phyloP scores from a whole-genome alignment of 805 yeast genomes.

The Barnettozyma siamensis region DNA sequence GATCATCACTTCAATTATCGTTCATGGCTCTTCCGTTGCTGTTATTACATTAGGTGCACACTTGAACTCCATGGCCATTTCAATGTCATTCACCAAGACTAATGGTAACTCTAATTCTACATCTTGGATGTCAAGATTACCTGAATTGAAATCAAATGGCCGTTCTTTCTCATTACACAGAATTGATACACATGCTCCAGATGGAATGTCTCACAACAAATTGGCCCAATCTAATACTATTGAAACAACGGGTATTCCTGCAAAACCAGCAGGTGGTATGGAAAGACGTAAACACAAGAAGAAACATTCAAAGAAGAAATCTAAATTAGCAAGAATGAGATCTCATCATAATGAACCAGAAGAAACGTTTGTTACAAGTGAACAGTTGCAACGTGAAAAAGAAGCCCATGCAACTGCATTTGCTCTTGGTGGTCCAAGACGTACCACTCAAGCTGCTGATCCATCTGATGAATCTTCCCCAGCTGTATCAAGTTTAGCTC shows the following conservation, averaged over 20 bases:
- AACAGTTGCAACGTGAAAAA: conserved; percentile 34
- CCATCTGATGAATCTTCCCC: conserved; percentile 13
- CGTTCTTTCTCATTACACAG: conserved; percentile 78
- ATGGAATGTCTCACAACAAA: conserved; percentile 19
- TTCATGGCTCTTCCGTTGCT: conserved; percentile 90
- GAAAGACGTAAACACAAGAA: conserved; percentile 30
- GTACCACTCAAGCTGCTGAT: conserved; percentile 9
- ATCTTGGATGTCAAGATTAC: conserved; percentile 82
- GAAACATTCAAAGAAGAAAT: conserved; percentile 30
- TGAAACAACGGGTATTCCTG: conserved; percentile 60
- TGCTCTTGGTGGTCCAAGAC: conserved; percentile 29
- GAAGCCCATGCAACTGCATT: conserved; percentile 40
- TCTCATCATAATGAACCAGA: conserved; percentile 19
- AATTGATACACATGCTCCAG: conserved; percentile 59
- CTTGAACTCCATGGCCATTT: conserved; percentile 85
- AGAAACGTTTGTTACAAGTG: conserved; percentile 27
- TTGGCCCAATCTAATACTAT: conserved; percentile 35
- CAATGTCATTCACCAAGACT: conserved; percentile 79
- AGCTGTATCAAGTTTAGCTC: background rate
- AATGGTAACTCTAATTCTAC: conserved; percentile 49
- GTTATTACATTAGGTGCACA: conserved; percentile 60
- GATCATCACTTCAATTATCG: conserved; percentile 74
- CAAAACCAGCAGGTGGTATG: conserved; percentile 72
- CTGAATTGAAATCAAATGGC: conserved; percentile 53
- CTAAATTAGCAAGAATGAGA: conserved; percentile 26